phyloP scores from a whole-genome alignment of 441 rosid species.

The Populus hybrid region DNA sequence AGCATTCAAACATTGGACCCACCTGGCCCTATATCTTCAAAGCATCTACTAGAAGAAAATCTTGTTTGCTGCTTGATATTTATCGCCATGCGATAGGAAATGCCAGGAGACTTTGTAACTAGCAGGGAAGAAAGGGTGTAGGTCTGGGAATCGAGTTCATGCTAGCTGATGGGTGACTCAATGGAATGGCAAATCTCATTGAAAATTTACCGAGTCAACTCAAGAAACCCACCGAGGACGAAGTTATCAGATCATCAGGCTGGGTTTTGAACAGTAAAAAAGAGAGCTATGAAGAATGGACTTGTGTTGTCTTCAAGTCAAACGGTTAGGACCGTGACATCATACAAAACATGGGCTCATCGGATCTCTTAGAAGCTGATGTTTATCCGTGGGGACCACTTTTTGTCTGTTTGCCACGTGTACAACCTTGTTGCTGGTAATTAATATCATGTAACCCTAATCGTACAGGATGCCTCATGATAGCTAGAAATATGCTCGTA shows the following conservation, averaged over 20 bases:
- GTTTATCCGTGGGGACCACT: constrained; percentile 8
- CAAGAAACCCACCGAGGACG: too few relatives aligned
- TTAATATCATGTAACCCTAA: neutral
- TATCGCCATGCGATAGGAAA: neutral
- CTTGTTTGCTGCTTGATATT: neutral
- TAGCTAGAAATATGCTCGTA: neutral
- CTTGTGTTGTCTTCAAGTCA: constrained; percentile 35
- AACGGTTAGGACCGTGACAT: constrained; percentile 69
- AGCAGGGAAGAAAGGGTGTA: neutral
- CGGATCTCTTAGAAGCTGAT: constrained; percentile 28
- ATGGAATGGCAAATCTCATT: neutral
- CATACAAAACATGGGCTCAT: constrained; percentile 36
- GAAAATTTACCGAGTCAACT: neutral
- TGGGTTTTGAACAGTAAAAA: constrained; percentile 15
- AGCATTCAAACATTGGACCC: constrained; percentile 1
- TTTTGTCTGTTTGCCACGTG: neutral
- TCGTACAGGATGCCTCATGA: neutral
- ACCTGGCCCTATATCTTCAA: neutral
- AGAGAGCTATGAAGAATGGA: constrained; percentile 16
- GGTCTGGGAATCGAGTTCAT: neutral
- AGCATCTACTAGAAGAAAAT: neutral
- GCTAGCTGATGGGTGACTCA: neutral
- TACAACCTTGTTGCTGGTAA: neutral
- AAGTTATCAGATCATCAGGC: neutral
- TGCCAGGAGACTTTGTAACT: neutral